Evolutionary conservation across 116 monocot species (phyloP).

Genomic region (Dioscorea cayenensis): DNA sequence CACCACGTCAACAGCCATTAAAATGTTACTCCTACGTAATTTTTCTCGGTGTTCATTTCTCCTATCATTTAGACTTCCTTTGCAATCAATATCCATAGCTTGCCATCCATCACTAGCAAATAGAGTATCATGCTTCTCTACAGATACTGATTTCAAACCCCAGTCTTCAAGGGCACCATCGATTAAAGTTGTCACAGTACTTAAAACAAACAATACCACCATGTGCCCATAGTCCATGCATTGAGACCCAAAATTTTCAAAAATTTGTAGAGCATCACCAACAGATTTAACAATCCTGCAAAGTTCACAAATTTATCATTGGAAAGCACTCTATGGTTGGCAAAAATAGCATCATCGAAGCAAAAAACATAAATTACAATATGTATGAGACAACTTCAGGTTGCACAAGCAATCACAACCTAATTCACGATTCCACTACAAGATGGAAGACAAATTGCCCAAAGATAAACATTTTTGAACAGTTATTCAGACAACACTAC

Average conservation of each 20-base stretch:
- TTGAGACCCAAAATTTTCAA: slow-evolving; percentile 39
- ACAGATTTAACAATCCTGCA: slow-evolving; percentile 79
- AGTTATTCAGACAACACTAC: background rate
- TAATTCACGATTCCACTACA: too few species aligned
- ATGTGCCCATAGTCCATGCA: slow-evolving; percentile 47
- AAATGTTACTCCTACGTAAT: slow-evolving; percentile 37
- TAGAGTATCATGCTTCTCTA: slow-evolving; percentile 17
- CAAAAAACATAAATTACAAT: too few species aligned
- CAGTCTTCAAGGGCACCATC: slow-evolving; percentile 64
- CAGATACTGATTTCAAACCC: slow-evolving; percentile 35
- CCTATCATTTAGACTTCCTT: slow-evolving; percentile 25
- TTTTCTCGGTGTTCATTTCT: slow-evolving; percentile 41
- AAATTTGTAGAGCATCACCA: slow-evolving; percentile 66
- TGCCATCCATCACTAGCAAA: slow-evolving; percentile 14
- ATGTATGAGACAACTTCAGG: too few species aligned
- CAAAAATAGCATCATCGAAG: background rate
- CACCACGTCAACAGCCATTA: slow-evolving; percentile 53
- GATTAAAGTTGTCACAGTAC: slow-evolving; percentile 49
- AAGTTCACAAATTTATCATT: slow-evolving; percentile 2
- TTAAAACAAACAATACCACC: slow-evolving; percentile 57
- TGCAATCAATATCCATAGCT: slow-evolving; percentile 41
- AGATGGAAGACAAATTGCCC: too few species aligned
- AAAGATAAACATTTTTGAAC: too few species aligned
- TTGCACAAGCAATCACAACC: too few species aligned
- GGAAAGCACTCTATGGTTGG: background rate